Conservation (phyloP, 192 early-diverging fungal species). For the Coemansia pectinata region DNA sequence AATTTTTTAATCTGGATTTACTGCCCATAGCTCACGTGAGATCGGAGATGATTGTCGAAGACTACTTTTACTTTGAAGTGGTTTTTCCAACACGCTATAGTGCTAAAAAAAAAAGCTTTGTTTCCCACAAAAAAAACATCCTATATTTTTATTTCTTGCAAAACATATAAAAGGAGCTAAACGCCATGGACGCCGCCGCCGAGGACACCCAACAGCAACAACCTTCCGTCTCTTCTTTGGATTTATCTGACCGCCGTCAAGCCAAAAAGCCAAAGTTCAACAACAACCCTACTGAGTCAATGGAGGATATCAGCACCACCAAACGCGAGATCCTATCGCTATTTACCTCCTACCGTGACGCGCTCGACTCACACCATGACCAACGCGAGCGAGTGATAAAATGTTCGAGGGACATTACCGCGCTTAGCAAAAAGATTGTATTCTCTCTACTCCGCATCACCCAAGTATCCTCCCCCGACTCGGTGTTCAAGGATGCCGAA, state of each 20-base stretch:
- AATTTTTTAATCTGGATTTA: slow-evolving; percentile 11
- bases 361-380: slow-evolving; percentile 53
- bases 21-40: background rate
- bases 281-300: background rate
- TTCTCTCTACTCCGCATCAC: slow-evolving; percentile 54
- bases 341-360: slow-evolving; percentile 35
- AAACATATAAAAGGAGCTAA: background rate
- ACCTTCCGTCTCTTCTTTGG: background rate
- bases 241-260: background rate
- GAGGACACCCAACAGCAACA: background rate
- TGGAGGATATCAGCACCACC: slow-evolving; percentile 3
- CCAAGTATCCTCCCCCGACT: slow-evolving; percentile 17
- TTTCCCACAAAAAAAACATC: too few species aligned
- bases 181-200: background rate
- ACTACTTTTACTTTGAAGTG: background rate
- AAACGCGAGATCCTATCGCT: slow-evolving; percentile 18
- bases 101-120: background rate
- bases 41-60: background rate
- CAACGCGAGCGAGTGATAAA: slow-evolving; percentile 57
- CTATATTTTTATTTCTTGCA: background rate
- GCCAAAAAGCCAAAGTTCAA: slow-evolving; percentile 16
- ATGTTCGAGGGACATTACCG: slow-evolving; percentile 56
- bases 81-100: background rate
- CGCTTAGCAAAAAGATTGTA: slow-evolving; percentile 56
- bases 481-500: slow-evolving; percentile 43